Conservation (phyloP, 441 rosid genomes). For the Dalechampia spathulata region DNA sequence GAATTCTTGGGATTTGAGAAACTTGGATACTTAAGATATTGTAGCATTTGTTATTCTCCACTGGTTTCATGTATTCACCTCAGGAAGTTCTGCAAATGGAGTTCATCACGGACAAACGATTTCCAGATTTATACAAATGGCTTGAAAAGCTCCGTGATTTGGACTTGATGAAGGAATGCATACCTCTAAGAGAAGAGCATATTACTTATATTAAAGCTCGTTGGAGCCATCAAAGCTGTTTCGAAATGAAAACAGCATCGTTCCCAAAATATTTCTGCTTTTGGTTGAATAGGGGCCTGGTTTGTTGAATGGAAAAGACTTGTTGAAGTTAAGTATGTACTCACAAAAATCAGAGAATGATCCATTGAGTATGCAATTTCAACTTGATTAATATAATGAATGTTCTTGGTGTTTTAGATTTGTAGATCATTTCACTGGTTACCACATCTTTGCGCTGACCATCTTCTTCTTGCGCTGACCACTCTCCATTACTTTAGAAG, state of each 20-base stretch:
- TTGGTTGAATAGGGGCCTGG: too few relatives aligned
- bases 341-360: too few relatives aligned
- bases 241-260: slow-evolving; percentile 2
- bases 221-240: not conserved
- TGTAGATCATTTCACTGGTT: too few relatives aligned
- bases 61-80: not conserved
- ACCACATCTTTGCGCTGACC: too few relatives aligned
- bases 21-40: slow-evolving; percentile 31
- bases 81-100: slow-evolving; percentile 17
- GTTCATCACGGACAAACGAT: slow-evolving; percentile 14
- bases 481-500: too few relatives aligned
- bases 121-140: slow-evolving; percentile 30
- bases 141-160: slow-evolving; percentile 17
- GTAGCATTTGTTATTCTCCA: not conserved
- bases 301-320: too few relatives aligned
- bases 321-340: too few relatives aligned
- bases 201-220: slow-evolving; percentile 17
- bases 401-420: too few relatives aligned
- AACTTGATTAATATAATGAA: too few relatives aligned
- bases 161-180: slow-evolving; percentile 28
- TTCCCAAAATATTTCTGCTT: too few relatives aligned
- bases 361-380: too few relatives aligned
- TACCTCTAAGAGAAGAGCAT: slow-evolving; percentile 30
- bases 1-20: slow-evolving; percentile 27
- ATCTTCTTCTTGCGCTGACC: too few relatives aligned